These are phyloP conservation scores for Capronia coronata DNA, from an alignment of 2,329 filamentous ascomycete genomes.

Conservation along the genomic window DNA sequence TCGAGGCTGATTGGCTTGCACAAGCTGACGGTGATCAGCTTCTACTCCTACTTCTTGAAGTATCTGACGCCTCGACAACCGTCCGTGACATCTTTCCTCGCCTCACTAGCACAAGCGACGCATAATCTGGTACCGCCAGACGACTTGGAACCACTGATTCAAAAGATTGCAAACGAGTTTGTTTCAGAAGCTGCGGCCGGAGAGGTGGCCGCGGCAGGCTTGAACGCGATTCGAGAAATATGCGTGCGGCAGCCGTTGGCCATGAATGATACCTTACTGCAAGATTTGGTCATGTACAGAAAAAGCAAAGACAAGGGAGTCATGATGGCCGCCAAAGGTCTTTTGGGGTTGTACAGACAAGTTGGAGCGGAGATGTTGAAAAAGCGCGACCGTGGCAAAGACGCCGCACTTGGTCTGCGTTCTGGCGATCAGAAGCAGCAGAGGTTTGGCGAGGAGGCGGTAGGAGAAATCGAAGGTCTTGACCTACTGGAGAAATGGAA, in stretches of 20 bases:
- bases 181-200: constrained; percentile 88
- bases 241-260: constrained; percentile 89
- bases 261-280: constrained; percentile 90
- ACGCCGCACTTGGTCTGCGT: constrained; percentile 75
- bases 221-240: constrained; percentile 92
- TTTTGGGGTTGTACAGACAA: constrained; percentile 85
- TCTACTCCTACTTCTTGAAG: constrained; percentile 97
- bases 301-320: constrained; percentile 98
- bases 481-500: constrained; percentile 92
- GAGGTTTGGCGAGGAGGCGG: constrained; percentile 74
- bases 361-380: constrained; percentile 82
- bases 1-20: constrained; percentile 87
- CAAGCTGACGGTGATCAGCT: constrained; percentile 77
- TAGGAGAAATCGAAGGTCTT: constrained; percentile 80
- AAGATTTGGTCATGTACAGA: constrained; percentile 90
- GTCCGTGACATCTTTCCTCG: constrained; percentile 86
- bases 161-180: constrained; percentile 97
- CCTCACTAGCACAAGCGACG: constrained; percentile 83
- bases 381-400: constrained; percentile 85
- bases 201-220: constrained; percentile 83
- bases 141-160: constrained; percentile 78
- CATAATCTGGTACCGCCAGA: constrained; percentile 90
- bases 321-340: constrained; percentile 95
- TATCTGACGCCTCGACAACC: constrained; percentile 81
- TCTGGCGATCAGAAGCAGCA: constrained; percentile 67